Evolutionary conservation across 257 asterid genomes (phyloP).

Genomic region (Lycium barbarum): DNA sequence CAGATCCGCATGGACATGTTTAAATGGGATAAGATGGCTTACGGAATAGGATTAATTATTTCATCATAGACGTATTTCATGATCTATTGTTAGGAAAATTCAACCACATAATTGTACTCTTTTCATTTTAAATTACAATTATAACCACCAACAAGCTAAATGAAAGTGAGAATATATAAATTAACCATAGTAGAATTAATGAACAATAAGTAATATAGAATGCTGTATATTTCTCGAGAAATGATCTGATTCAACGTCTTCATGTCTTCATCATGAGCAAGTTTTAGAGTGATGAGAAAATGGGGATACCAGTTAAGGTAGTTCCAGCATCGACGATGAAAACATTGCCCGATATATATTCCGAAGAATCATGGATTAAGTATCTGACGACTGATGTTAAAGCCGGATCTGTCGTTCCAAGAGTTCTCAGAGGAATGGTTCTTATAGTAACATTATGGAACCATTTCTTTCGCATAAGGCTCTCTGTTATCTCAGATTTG

Average conservation of each 20-base stretch:
- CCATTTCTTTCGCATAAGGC: slow-evolving; percentile 7
- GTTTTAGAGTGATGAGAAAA: not conserved
- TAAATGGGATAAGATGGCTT: too few species aligned
- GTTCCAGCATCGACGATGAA: not conserved
- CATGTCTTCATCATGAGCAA: too few species aligned
- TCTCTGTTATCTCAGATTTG: slow-evolving; percentile 22
- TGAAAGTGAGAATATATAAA: too few species aligned
- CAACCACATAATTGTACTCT: too few species aligned
- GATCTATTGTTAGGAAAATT: too few species aligned
- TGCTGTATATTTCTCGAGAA: too few species aligned
- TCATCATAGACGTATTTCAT: too few species aligned
- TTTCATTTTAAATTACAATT: not conserved
- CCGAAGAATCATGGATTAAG: slow-evolving; percentile 5
- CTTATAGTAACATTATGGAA: not conserved
- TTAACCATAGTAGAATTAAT: too few species aligned
- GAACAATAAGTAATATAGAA: too few species aligned
- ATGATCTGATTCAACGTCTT: too few species aligned
- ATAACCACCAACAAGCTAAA: not conserved
- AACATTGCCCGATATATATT: not conserved
- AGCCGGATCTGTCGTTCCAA: not conserved
- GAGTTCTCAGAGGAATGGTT: not conserved
- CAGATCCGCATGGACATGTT: too few species aligned
- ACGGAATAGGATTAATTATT: too few species aligned
- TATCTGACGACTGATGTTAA: not conserved
- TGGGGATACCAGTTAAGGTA: not conserved